phyloP scores from a whole-genome alignment of 2,329 filamentous ascomycete genomes.

The Macrophomina phaseolina region DNA sequence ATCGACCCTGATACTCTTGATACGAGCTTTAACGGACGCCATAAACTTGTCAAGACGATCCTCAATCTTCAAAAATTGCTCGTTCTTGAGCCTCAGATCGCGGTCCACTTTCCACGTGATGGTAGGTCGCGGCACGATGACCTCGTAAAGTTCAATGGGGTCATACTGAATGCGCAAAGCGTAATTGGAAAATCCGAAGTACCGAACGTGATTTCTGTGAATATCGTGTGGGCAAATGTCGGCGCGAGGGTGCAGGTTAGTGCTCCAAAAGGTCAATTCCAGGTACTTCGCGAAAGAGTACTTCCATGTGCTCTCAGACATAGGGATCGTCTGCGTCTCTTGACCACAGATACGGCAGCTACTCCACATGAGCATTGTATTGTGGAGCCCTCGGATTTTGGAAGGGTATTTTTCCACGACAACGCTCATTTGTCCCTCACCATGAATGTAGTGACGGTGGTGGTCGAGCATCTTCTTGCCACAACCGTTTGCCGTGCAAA shows the following conservation, averaged over 20 bases:
- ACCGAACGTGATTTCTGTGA: constrained; percentile 88
- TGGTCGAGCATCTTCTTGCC: constrained; percentile 90
- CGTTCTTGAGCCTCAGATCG: constrained; percentile 90
- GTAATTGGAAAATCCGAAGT: constrained; percentile 87
- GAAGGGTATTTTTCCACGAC: constrained; percentile 79
- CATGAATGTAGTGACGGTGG: constrained; percentile 95
- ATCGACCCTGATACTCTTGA: constrained; percentile 89
- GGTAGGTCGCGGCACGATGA: constrained; percentile 85
- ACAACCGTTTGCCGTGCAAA: constrained; percentile 83
- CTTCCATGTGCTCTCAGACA: constrained; percentile 95
- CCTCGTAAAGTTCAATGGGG: constrained; percentile 88
- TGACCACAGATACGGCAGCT: constrained; percentile 90
- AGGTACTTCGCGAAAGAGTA: constrained; percentile 99
- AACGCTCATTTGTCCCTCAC: constrained; percentile 89
- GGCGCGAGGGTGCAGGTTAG: constrained; percentile 74
- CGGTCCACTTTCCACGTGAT: constrained; percentile 99
- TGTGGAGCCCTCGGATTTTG: constrained; percentile 68
- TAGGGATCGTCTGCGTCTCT: constrained; percentile 85
- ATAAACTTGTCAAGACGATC: constrained; percentile 87
- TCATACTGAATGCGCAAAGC: constrained; percentile 92
- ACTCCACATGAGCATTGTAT: constrained; percentile 96
- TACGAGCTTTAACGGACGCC: constrained; percentile 78
- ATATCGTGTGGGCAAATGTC: constrained; percentile 88
- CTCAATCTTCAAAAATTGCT: constrained; percentile 81
- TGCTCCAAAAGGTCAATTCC: constrained; percentile 97